Conservation (phyloP, 1,139 yeast genomes). For the Meyerozyma sp. region DNA sequence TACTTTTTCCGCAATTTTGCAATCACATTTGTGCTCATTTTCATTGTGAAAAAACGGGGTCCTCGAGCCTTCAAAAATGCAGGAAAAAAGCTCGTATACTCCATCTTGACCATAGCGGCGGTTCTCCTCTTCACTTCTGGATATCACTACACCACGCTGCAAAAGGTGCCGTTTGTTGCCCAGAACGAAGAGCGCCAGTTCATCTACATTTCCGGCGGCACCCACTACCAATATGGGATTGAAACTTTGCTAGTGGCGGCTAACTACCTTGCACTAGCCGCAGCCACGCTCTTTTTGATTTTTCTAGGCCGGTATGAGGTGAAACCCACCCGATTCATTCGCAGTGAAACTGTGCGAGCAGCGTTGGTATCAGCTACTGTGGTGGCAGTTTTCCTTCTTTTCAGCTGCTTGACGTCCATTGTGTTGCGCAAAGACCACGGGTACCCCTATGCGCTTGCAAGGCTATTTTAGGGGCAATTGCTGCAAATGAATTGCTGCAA, state of each 20-base stretch:
- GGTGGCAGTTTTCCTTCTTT: constrained; percentile 22
- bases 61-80: constrained; percentile 29
- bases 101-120: constrained; percentile 32
- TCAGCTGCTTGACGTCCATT: constrained; percentile 36
- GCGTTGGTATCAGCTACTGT: constrained; percentile 15
- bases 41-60: constrained; percentile 46
- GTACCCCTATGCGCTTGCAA: constrained; percentile 35
- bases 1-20: constrained; percentile 44
- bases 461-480: constrained; percentile 19
- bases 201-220: constrained; percentile 58
- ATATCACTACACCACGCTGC: constrained; percentile 55
- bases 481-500: neutral
- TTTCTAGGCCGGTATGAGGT: constrained; percentile 29
- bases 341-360: constrained; percentile 12
- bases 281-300: constrained; percentile 32
- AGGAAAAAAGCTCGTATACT: constrained; percentile 28
- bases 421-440: constrained; percentile 34
- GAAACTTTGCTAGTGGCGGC: constrained; percentile 51
- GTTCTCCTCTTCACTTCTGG: constrained; percentile 52
- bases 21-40: constrained; percentile 39
- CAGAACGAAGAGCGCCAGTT: constrained; percentile 40
- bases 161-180: constrained; percentile 60
- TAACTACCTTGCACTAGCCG: constrained; percentile 42
- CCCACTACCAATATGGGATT: constrained; percentile 62
- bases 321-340: constrained; percentile 14